Evolutionary conservation across 2,329 filamentous ascomycete genomes (phyloP).

Genomic region (Chrysoporthe puriensis): DNA sequence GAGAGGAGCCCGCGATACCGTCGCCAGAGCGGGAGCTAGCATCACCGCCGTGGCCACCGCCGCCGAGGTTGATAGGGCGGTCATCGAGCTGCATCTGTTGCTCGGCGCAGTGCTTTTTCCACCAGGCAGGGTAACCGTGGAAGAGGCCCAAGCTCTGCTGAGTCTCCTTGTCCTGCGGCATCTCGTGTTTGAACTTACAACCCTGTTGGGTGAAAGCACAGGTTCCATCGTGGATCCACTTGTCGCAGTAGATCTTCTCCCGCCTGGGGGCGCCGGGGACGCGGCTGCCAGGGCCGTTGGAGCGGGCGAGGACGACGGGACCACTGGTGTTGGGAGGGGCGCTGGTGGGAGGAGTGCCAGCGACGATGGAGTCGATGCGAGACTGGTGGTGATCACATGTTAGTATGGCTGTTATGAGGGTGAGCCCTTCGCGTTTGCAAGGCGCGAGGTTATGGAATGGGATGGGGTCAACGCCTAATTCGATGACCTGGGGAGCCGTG

Average conservation of each 20-base stretch:
- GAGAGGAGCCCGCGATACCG: not conserved
- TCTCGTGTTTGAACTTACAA: constrained; percentile 88
- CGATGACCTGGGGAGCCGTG: constrained; percentile 24
- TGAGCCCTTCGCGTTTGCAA: not conserved
- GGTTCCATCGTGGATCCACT: constrained; percentile 85
- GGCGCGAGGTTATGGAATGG: not conserved
- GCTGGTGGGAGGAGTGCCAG: constrained; percentile 23
- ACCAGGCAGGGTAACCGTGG: constrained; percentile 65
- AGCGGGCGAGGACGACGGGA: constrained; percentile 8
- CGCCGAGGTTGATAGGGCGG: constrained; percentile 2
- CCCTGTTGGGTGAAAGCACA: constrained; percentile 87
- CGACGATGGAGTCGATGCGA: constrained; percentile 45
- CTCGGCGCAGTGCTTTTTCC: constrained; percentile 58
- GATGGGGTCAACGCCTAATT: constrained; percentile 17
- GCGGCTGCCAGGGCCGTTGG: constrained; percentile 3
- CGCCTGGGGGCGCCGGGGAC: constrained; percentile 47
- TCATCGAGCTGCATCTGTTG: constrained; percentile 31
- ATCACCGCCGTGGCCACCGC: not conserved
- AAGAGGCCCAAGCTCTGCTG: constrained; percentile 73
- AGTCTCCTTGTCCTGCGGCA: constrained; percentile 71
- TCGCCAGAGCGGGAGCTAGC: not conserved
- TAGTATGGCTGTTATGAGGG: not conserved
- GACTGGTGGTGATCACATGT: constrained; percentile 32
- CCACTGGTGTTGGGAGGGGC: constrained; percentile 1
- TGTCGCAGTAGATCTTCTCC: constrained; percentile 79